phyloP scores from a whole-genome alignment of 176 grass and related monocot genomes.

The Saccharum spontaneum region DNA sequence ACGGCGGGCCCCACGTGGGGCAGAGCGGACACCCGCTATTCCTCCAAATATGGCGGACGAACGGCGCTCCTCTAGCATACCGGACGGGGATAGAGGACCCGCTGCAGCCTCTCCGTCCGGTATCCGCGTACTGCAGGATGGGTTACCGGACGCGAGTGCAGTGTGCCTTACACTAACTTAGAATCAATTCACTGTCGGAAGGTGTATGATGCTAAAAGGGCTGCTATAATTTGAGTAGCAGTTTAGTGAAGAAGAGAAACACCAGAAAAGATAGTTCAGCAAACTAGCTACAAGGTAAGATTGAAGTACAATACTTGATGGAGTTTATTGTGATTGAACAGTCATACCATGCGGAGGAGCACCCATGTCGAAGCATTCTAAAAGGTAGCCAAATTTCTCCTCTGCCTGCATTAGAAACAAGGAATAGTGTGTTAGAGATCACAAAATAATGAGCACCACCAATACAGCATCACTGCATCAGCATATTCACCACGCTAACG shows the following conservation, averaged over 20 bases:
- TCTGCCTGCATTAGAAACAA: conserved; percentile 56
- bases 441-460: neutral
- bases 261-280: neutral
- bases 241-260: conserved; percentile 4
- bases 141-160: too few species aligned
- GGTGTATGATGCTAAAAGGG: neutral
- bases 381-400: conserved; percentile 95
- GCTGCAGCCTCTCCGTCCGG: too few species aligned
- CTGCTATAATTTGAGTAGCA: neutral
- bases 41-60: too few species aligned
- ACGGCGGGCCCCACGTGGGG: too few species aligned
- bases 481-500: neutral
- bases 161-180: conserved; percentile 9
- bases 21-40: too few species aligned
- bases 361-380: conserved; percentile 92
- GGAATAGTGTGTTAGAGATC: neutral
- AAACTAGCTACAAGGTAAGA: neutral
- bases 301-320: neutral
- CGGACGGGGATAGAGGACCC: too few species aligned
- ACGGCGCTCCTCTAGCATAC: too few species aligned
- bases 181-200: neutral
- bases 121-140: too few species aligned
- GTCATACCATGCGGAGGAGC: conserved; percentile 91
- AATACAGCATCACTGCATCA: conserved; percentile 2
- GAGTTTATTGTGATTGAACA: neutral